These are phyloP conservation scores for Gossypium arboreum DNA, from an alignment of 345 rosid genomes.

Conservation along the genomic window DNA sequence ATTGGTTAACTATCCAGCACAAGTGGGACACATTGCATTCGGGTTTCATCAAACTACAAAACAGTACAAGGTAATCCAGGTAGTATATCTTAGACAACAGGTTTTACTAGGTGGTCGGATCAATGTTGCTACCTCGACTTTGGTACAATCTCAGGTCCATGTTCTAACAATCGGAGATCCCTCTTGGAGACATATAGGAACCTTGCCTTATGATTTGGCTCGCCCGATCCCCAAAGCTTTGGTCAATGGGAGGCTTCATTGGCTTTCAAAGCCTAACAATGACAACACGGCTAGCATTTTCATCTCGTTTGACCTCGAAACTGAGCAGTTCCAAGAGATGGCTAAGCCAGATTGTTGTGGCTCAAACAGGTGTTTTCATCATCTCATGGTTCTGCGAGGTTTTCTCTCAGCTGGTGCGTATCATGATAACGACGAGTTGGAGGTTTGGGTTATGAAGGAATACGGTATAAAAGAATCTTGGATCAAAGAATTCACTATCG, in stretches of 20 bases:
- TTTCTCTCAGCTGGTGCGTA: conserved; percentile 58
- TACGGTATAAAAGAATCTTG: conserved; percentile 64
- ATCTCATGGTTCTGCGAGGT: conserved; percentile 46
- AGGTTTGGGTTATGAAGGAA: conserved; percentile 83
- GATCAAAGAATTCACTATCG: conserved; percentile 53
- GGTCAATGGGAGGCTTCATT: conserved; percentile 73
- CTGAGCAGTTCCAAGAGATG: conserved; percentile 69
- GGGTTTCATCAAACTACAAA: conserved; percentile 42
- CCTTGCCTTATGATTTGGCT: conserved; percentile 48
- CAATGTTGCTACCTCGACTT: conserved; percentile 24
- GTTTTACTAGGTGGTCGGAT: not conserved
- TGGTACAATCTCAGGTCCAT: conserved; percentile 41
- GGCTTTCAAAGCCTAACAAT: conserved; percentile 56
- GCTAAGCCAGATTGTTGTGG: conserved; percentile 68
- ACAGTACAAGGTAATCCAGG: conserved; percentile 57
- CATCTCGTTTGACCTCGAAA: conserved; percentile 61
- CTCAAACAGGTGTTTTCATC: conserved; percentile 48
- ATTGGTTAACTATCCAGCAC: conserved; percentile 27
- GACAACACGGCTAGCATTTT: conserved; percentile 55
- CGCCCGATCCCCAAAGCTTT: conserved; percentile 56
- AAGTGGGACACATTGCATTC: conserved; percentile 49
- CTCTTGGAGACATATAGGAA: conserved; percentile 66
- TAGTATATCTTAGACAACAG: conserved; percentile 41
- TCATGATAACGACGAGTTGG: conserved; percentile 60
- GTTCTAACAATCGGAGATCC: conserved; percentile 41